These are phyloP conservation scores for Mycena polygramma DNA, from an alignment of 768 basidiomycete genomes.

Conservation along the genomic window DNA sequence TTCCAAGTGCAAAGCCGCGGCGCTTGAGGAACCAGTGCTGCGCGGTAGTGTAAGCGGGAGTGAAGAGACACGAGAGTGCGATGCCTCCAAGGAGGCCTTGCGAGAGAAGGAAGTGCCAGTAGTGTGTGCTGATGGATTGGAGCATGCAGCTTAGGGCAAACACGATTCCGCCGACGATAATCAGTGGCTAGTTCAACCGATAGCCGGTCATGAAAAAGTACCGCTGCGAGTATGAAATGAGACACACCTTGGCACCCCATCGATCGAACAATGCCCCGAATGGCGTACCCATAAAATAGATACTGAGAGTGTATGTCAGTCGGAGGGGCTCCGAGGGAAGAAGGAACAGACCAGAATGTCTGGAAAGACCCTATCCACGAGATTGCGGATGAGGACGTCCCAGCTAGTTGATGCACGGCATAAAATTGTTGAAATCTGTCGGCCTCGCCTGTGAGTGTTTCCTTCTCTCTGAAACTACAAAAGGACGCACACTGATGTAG, in stretches of 20 bases:
- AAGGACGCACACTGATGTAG: conserved; percentile 14
- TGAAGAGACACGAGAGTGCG: conserved; percentile 41
- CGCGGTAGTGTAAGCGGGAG: conserved; percentile 31
- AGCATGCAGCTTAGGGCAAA: conserved; percentile 27
- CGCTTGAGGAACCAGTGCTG: conserved; percentile 40
- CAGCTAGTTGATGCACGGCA: conserved; percentile 36
- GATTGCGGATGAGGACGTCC: conserved; percentile 39
- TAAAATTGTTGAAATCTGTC: conserved; percentile 43
- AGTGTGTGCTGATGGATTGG: conserved; percentile 42
- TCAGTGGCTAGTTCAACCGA: conserved; percentile 13
- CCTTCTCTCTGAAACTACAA: no score
- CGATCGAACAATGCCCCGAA: conserved; percentile 38
- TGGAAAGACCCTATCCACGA: conserved; percentile 46
- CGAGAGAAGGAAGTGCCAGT: conserved; percentile 70
- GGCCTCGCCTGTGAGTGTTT: no score
- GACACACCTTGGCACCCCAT: conserved; percentile 32
- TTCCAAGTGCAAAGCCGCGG: conserved; percentile 37
- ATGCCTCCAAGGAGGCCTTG: conserved; percentile 67
- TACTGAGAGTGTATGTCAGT: conserved; percentile 18
- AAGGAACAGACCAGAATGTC: conserved; percentile 33
- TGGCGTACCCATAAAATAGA: conserved; percentile 37
- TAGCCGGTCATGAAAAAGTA: background rate
- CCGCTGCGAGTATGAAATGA: background rate
- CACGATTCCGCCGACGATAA: conserved; percentile 21
- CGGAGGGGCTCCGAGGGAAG: background rate